Conservation (phyloP, 371 early-diverging fungal species). For the Mucor irregularis region DNA sequence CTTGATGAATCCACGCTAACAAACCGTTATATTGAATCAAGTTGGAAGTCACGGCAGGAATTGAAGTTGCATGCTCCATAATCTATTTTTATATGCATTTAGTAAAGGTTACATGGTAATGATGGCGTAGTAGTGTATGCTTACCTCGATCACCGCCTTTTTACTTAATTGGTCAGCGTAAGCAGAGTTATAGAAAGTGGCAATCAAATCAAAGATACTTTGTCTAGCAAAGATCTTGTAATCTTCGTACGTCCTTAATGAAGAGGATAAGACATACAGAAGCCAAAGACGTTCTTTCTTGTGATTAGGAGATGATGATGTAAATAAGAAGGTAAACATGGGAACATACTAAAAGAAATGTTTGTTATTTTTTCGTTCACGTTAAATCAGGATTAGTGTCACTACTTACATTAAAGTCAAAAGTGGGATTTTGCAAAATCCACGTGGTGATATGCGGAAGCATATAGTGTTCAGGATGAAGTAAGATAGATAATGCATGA, state of each 20-base stretch:
- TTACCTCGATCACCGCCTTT: conserved; percentile 38
- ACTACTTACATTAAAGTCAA: conserved; percentile 69
- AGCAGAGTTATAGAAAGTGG: conserved; percentile 65
- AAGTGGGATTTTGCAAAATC: conserved; percentile 66
- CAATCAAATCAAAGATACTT: conserved; percentile 68
- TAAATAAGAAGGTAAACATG: conserved; percentile 76
- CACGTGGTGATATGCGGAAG: conserved; percentile 74
- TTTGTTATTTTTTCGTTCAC: too few species aligned
- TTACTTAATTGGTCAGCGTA: conserved; percentile 58
- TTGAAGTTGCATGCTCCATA: conserved; percentile 50
- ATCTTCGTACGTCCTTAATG: conserved; percentile 56
- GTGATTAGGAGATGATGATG: conserved; percentile 60
- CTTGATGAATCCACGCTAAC: conserved; percentile 58
- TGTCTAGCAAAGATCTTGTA: conserved; percentile 69
- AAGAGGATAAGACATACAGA: conserved; percentile 61
- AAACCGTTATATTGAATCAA: conserved; percentile 62
- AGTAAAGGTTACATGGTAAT: neutral
- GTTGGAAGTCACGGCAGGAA: conserved; percentile 52
- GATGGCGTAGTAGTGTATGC: neutral
- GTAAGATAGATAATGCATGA: conserved; percentile 59
- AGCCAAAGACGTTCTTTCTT: conserved; percentile 79
- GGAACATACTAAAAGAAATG: conserved; percentile 72
- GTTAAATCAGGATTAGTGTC: neutral
- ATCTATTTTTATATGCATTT: conserved; percentile 37
- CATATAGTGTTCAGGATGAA: conserved; percentile 76